Conservation (phyloP, 2,329 filamentous ascomycete species). For the Seiridium unicorne region DNA sequence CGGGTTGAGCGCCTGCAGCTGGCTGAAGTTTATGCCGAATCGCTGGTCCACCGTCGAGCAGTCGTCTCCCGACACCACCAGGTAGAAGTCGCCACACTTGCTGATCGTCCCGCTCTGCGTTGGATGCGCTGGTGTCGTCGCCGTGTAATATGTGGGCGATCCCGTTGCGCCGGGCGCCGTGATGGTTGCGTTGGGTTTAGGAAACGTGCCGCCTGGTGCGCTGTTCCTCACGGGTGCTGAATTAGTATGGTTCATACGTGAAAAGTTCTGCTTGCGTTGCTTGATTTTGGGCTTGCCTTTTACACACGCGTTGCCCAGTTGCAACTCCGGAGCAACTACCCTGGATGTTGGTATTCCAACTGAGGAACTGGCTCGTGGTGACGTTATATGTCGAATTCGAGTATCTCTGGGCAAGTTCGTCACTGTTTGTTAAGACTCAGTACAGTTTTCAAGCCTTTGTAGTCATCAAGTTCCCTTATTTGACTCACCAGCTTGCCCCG, state of each 20-base stretch:
- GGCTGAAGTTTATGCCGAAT: conserved; percentile 8
- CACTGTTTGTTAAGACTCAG: not conserved
- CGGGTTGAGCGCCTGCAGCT: conserved; percentile 11
- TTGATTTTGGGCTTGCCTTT: no score
- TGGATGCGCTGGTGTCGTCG: conserved; percentile 14
- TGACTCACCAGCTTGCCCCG: conserved; percentile 6
- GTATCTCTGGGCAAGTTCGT: not conserved
- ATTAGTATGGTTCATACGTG: conserved; percentile 2
- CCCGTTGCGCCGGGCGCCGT: conserved; percentile 7
- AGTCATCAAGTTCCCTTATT: not conserved
- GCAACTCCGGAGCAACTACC: conserved; percentile 14
- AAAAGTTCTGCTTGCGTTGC: no score
- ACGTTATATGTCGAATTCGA: conserved; percentile 5
- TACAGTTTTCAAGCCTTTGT: not conserved
- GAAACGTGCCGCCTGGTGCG: not conserved
- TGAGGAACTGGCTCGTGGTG: conserved; percentile 10
- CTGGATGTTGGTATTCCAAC: conserved; percentile 16
- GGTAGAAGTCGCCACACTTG: conserved; percentile 17
- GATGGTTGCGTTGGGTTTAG: conserved; percentile 2
- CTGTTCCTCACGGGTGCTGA: not conserved
- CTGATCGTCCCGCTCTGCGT: conserved; percentile 13
- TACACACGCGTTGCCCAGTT: conserved; percentile 14
- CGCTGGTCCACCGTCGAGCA: conserved; percentile 6
- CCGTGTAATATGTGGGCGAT: conserved; percentile 14
- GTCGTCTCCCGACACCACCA: conserved; percentile 13